Percentiles rank a stretch among this genome's conserved stretches.
phyloP scores from a whole-genome alignment of 139 green algal genomes.

The Haematococcus lacustris region DNA sequence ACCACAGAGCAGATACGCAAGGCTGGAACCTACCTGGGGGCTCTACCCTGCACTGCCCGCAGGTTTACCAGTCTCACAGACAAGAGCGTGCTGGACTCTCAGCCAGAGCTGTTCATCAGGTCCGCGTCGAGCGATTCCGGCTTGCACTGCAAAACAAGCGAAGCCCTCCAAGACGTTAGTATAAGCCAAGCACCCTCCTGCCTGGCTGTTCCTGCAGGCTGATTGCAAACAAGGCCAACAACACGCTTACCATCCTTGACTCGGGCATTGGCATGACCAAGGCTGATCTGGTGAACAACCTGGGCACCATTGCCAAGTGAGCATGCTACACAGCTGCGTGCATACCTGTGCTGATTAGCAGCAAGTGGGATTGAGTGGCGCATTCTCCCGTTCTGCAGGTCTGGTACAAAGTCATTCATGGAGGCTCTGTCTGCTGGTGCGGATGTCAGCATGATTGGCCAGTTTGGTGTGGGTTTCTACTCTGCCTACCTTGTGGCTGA shows the following conservation, averaged over 20 bases:
- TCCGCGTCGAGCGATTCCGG: no score
- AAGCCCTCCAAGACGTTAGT: no score
- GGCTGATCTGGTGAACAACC: conserved; percentile 97
- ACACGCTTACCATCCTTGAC: conserved; percentile 94
- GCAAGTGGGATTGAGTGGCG: no score
- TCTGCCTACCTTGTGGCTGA: conserved; percentile 99
- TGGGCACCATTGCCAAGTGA: conserved; percentile 92
- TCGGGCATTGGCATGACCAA: conserved; percentile 97
- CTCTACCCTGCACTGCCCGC: no score
- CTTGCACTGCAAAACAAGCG: no score
- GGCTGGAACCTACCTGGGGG: no score
- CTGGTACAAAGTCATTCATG: conserved; percentile 99
- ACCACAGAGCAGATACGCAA: no score
- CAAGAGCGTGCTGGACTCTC: conserved; percentile 88
- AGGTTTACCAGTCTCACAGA: conserved; percentile 10
- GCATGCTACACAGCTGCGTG: no score
- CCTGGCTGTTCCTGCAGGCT: conserved; percentile 38
- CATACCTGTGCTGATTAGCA: no score
- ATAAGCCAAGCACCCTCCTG: no score
- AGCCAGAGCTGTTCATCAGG: conserved; percentile 95
- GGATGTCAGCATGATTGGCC: conserved; percentile 98
- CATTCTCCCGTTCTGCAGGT: conserved; percentile 40
- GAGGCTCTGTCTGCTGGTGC: conserved; percentile 95
- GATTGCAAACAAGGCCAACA: conserved; percentile 92
- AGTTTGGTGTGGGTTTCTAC: conserved; percentile 99